Evolutionary conservation across 176 grass and related monocot species (phyloP).

Genomic region (Elaeis guineensis): DNA sequence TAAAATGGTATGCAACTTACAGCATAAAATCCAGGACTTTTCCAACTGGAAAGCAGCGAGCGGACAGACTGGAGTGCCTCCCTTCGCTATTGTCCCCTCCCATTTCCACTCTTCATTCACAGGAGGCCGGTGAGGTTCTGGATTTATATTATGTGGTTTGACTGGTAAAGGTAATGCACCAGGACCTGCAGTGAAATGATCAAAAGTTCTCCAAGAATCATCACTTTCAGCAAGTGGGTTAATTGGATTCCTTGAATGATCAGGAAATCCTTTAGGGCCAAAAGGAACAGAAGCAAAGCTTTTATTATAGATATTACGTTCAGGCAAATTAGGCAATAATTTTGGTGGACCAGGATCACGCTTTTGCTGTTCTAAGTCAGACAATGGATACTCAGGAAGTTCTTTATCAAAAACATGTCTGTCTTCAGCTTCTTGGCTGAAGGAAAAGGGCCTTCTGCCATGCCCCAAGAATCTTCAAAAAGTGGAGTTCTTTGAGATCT

Average conservation of each 20-base stretch:
- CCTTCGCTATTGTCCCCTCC: slow-evolving; percentile 4
- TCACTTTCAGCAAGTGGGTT: slow-evolving; percentile 30
- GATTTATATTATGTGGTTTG: slow-evolving; percentile 36
- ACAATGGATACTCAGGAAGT: slow-evolving; percentile 82
- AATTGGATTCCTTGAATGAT: slow-evolving; percentile 39
- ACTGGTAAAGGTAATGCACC: slow-evolving; percentile 22
- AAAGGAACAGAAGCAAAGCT: slow-evolving; percentile 18
- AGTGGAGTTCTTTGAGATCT: slow-evolving; percentile 30
- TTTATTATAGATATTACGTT: slow-evolving; percentile 27
- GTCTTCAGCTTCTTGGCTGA: slow-evolving; percentile 46
- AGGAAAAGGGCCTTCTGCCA: slow-evolving; percentile 33
- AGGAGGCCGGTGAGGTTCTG: slow-evolving; percentile 30
- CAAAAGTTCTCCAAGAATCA: slow-evolving; percentile 28
- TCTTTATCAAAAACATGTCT: slow-evolving; percentile 48
- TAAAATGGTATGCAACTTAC: slow-evolving; percentile 41
- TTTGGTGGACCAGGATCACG: slow-evolving; percentile 26
- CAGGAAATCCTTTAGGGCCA: slow-evolving; percentile 23
- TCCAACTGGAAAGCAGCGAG: slow-evolving; percentile 64
- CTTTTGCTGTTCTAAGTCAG: slow-evolving; percentile 44
- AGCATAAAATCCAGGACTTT: slow-evolving; percentile 88
- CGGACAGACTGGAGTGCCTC: slow-evolving; percentile 73
- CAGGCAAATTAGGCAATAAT: slow-evolving; percentile 27
- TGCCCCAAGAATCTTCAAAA: slow-evolving; percentile 41
- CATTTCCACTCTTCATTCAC: slow-evolving; percentile 73
- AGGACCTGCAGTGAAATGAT: slow-evolving; percentile 31